These are phyloP conservation scores for Phytophthora pinifolia DNA, from an alignment of 352 stramenopile species.

Conservation along the genomic window DNA sequence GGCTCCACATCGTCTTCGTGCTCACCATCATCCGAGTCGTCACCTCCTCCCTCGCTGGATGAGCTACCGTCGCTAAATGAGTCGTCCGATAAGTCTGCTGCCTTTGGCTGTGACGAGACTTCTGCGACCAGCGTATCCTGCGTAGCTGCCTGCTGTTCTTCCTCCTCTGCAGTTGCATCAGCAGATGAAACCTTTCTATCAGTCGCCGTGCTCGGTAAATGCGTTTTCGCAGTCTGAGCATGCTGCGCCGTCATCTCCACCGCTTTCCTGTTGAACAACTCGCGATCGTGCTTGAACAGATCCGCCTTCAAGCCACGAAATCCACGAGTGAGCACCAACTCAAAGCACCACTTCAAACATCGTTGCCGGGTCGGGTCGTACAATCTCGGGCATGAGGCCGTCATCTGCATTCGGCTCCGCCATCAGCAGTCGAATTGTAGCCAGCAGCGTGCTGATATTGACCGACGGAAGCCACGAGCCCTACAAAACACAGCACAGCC, in stretches of 20 bases:
- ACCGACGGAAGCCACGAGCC: constrained; percentile 91
- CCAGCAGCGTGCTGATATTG: constrained; percentile 90
- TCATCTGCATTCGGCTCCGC: constrained; percentile 90
- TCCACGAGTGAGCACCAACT: neutral
- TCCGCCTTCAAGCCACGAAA: constrained; percentile 45
- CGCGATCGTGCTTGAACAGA: constrained; percentile 76
- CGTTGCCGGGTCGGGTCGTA: constrained; percentile 23
- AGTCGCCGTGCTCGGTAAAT: constrained; percentile 1
- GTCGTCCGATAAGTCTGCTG: constrained; percentile 32
- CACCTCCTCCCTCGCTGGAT: constrained; percentile 45
- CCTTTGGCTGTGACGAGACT: constrained; percentile 12
- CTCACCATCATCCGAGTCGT: neutral
- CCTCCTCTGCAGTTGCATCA: neutral
- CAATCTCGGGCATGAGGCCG: constrained; percentile 89
- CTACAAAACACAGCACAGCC: constrained; percentile 22
- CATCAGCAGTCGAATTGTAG: constrained; percentile 91
- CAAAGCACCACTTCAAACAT: neutral
- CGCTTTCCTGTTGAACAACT: constrained; percentile 69
- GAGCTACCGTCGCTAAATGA: constrained; percentile 45
- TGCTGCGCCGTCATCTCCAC: constrained; percentile 60
- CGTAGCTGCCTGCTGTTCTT: constrained; percentile 12
- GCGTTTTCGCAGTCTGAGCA: constrained; percentile 27
- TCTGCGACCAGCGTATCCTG: constrained; percentile 22
- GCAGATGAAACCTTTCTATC: neutral
- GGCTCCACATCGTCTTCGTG: constrained; percentile 9